Evolutionary conservation across 495 filamentous ascomycete species (phyloP), one percentile per base, ranked within the genome.

Genomic region (Annulohypoxylon bovei): DNA sequence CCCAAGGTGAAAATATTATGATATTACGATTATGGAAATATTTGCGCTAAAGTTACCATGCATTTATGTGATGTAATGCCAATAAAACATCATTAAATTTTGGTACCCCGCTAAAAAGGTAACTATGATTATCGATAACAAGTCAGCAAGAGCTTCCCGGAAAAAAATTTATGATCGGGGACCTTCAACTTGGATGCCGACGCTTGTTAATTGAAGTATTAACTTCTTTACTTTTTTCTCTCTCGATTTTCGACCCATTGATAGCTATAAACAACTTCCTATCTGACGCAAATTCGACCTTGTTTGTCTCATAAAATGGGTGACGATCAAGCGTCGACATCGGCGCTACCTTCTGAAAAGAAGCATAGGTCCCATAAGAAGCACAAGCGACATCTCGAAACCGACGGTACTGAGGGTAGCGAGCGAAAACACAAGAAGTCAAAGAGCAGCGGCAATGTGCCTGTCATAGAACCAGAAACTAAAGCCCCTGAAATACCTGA

Each of bases 401-500:
- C 80, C 6, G 78, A 79, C 3, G 65, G 53, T 44, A 44, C 50
- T 12, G 76, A 79, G 32, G 76, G 73, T 25, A 70, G 73, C 44
- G 77, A 79, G 42, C 80, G 80, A 27, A 81, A 79, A 50, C 70
- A 75, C 44, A 85, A 84, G 65, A 78, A 78, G 57, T 75, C 75
- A 14, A 85, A 80, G 63, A 78, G 75, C 61, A 73, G 70, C 60
- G 40, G 44, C n/a, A 47, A 55, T 61, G 49, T 28, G 6, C 37
- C 64, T 7, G 22, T 32, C 6, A 23, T 50, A 33, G 44, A 47
- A 18, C n/a, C 25, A 70, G 60, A 67, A 44, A n/a, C 58, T 14
- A 37, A 32, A 4, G 23, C 16, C 7, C 33, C 50, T 4, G 40
- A 72, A 64, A 67, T 23, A 14, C 44, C 25, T 22, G 22, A 18